phyloP scores from a whole-genome alignment of 2,329 filamentous ascomycete species.

The Cladosporium sp. region DNA sequence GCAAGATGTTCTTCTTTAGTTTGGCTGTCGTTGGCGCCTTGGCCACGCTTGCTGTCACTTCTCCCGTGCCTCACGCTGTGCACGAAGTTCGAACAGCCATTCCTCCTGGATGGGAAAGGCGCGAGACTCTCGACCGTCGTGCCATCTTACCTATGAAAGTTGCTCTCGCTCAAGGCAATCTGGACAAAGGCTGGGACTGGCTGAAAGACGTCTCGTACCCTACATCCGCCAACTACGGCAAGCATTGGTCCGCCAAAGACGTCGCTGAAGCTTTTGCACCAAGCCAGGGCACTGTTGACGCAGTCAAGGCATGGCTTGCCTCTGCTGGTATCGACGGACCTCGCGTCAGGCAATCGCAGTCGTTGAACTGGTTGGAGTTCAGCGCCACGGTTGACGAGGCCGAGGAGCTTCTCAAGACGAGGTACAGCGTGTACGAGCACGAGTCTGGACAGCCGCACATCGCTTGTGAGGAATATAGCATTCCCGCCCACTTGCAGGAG shows the following conservation, averaged over 20 bases:
- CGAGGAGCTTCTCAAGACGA: constrained; percentile 50
- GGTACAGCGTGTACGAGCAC: constrained; percentile 51
- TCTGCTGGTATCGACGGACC: constrained; percentile 47
- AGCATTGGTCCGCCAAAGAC: constrained; percentile 40
- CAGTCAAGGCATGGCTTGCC: constrained; percentile 53
- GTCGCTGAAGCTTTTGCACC: constrained; percentile 42
- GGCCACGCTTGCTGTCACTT: constrained; percentile 21
- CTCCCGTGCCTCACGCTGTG: constrained; percentile 18
- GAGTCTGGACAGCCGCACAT: constrained; percentile 30
- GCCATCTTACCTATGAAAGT: constrained; percentile 32
- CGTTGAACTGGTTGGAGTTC: constrained; percentile 53
- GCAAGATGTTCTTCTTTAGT: constrained; percentile 1
- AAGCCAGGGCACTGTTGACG: constrained; percentile 41
- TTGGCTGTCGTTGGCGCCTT: constrained; percentile 17
- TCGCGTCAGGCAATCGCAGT: constrained; percentile 48
- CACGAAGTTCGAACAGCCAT: constrained; percentile 27
- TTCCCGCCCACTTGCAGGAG: constrained; percentile 25
- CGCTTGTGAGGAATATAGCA: constrained; percentile 37
- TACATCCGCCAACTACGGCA: constrained; percentile 37
- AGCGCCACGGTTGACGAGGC: constrained; percentile 52
- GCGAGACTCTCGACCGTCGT: constrained; percentile 22
- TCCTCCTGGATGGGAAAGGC: constrained; percentile 26
- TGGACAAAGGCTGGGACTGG: constrained; percentile 28
- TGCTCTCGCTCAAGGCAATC: constrained; percentile 30
- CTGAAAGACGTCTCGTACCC: constrained; percentile 37